phyloP scores from a whole-genome alignment of 2,329 filamentous ascomycete genomes.

The Fusarium secorum region DNA sequence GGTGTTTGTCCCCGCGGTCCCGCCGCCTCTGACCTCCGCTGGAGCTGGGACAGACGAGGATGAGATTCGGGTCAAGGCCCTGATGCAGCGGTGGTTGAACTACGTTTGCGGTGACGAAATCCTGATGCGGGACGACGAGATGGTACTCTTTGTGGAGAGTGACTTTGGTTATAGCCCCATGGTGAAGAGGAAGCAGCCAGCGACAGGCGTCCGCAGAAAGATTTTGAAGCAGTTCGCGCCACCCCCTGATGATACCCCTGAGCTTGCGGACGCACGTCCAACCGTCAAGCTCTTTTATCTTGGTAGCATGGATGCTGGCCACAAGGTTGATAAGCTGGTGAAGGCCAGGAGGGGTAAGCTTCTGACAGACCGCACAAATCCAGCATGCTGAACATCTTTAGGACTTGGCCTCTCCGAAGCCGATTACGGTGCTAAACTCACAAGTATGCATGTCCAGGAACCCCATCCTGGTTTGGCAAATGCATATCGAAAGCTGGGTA shows the following conservation, averaged over 20 bases:
- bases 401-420: constrained; percentile 91
- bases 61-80: constrained; percentile 84
- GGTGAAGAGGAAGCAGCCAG: constrained; percentile 93
- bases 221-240: constrained; percentile 98
- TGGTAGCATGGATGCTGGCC: constrained; percentile 93
- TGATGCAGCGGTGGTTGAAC: constrained; percentile 95
- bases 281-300: constrained; percentile 96
- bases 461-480: constrained; percentile 86
- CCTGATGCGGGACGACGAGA: constrained; percentile 93
- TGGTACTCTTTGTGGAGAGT: constrained; percentile 98
- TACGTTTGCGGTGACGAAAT: constrained; percentile 91
- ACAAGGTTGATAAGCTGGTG: constrained; percentile 94
- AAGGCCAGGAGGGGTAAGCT: constrained; percentile 84
- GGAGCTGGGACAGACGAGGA: constrained; percentile 97
- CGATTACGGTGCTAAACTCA: constrained; percentile 90
- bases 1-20: constrained; percentile 90
- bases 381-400: constrained; percentile 51
- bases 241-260: constrained; percentile 94
- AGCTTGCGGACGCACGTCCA: constrained; percentile 87
- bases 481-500: constrained; percentile 94
- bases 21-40: constrained; percentile 91
- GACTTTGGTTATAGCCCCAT: constrained; percentile 98
- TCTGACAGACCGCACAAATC: background rate
- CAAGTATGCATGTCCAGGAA: constrained; percentile 87
- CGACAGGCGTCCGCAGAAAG: constrained; percentile 92